Conservation (phyloP, 2,329 filamentous ascomycete genomes). For the Hypoxylon sp. region DNA sequence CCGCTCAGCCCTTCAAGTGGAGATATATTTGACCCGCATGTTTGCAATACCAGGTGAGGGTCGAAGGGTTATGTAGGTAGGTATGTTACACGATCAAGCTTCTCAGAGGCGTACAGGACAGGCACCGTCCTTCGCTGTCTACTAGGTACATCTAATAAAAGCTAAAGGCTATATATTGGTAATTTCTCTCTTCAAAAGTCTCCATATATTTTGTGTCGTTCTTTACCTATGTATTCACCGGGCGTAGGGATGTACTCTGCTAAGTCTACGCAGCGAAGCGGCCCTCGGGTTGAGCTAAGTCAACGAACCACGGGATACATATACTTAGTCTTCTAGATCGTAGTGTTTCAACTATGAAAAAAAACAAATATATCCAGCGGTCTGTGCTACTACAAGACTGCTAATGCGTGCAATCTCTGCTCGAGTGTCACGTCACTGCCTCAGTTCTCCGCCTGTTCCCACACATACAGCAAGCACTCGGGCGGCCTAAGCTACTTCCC, state of each 20-base stretch:
- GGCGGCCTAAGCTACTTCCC: neutral
- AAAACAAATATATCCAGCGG: neutral
- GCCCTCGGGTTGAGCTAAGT: neutral
- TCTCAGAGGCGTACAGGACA: neutral
- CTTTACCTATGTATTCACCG: neutral
- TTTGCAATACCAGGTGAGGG: neutral
- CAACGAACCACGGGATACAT: neutral
- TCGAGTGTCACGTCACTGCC: conserved; percentile 16
- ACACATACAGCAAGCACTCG: neutral
- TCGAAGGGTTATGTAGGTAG: neutral
- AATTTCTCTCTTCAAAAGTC: neutral
- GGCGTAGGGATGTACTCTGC: neutral
- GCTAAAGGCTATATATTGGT: neutral
- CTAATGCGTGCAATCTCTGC: conserved; percentile 4
- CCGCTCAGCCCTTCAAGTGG: neutral
- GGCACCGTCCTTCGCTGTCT: neutral
- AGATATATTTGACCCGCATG: neutral
- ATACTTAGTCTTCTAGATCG: neutral
- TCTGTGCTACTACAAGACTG: conserved; percentile 1
- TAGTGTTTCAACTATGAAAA: neutral
- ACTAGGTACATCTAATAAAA: neutral
- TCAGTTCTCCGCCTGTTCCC: conserved; percentile 15
- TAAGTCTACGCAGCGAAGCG: neutral
- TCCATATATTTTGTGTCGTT: neutral
- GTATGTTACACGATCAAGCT: neutral